phyloP scores from a whole-genome alignment of 1,139 yeast genomes.

The Waltiozyma sp. region DNA sequence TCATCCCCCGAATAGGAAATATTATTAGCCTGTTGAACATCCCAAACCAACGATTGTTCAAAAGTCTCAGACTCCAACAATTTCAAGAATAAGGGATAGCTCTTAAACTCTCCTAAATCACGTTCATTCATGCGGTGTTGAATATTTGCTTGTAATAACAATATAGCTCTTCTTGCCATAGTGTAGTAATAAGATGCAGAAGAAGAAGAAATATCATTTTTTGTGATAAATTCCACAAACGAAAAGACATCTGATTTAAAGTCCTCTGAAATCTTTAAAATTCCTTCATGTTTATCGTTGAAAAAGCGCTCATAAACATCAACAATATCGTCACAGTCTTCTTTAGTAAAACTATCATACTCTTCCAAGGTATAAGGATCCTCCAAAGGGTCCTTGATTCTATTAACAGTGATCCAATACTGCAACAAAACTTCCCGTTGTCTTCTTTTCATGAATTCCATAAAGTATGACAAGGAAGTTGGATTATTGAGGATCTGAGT shows the following conservation, averaged over 20 bases:
- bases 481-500: conserved; percentile 34
- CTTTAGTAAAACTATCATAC: conserved; percentile 14
- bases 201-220: conserved; percentile 1
- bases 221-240: conserved; percentile 20
- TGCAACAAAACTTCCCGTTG: conserved; percentile 35
- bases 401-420: conserved; percentile 60
- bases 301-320: conserved; percentile 37
- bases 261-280: conserved; percentile 22
- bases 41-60: conserved; percentile 16
- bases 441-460: conserved; percentile 43
- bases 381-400: conserved; percentile 63
- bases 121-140: conserved; percentile 35
- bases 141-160: conserved; percentile 44
- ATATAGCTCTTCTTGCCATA: conserved; percentile 44
- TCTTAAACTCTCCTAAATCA: conserved; percentile 49
- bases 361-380: conserved; percentile 26
- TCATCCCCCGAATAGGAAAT: too few relatives aligned
- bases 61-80: conserved; percentile 31
- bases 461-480: conserved; percentile 37
- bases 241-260: conserved; percentile 23
- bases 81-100: conserved; percentile 36
- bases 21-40: conserved; percentile 8
- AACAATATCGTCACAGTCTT: conserved; percentile 30
- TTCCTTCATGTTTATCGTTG: conserved; percentile 11
- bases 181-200: conserved; percentile 7